Evolutionary conservation across 768 basidiomycete genomes (phyloP).

Genomic region (Tephrocybe rancida): DNA sequence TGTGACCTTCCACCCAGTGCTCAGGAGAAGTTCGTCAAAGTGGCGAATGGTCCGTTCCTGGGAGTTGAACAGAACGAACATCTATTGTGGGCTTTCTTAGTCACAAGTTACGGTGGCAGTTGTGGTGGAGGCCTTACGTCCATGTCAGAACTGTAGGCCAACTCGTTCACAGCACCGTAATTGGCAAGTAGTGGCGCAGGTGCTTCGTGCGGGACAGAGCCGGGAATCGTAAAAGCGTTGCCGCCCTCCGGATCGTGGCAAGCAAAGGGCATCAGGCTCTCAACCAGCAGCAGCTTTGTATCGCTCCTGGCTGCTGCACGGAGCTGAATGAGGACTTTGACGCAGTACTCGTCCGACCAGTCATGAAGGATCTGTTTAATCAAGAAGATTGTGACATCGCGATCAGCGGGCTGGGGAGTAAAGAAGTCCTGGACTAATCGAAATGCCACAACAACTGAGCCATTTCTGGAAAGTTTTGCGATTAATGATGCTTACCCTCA

Average conservation of each 20-base stretch:
- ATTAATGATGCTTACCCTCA: conserved; percentile 6
- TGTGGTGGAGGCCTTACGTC: conserved; percentile 24
- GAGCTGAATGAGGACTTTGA: conserved; percentile 3
- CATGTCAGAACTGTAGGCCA: conserved; percentile 36
- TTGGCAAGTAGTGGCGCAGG: conserved; percentile 39
- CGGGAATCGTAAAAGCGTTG: conserved; percentile 19
- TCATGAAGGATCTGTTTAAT: conserved; percentile 13
- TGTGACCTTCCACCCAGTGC: conserved; percentile 35
- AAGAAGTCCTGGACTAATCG: conserved; percentile 6
- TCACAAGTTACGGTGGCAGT: background rate
- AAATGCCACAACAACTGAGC: too few species aligned
- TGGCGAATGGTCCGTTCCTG: conserved; percentile 40
- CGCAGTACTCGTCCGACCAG: conserved; percentile 9
- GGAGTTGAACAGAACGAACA: conserved; percentile 40
- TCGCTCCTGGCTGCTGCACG: background rate
- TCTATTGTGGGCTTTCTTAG: conserved; percentile 24
- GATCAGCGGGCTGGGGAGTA: background rate
- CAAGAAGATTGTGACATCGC: conserved; percentile 7
- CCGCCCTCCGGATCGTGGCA: conserved; percentile 7
- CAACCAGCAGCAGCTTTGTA: conserved; percentile 7
- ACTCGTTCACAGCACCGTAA: conserved; percentile 37
- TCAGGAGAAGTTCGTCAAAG: conserved; percentile 26
- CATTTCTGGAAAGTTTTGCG: too few species aligned
- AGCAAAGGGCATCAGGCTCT: conserved; percentile 5
- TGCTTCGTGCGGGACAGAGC: conserved; percentile 17